phyloP scores from a whole-genome alignment of 805 yeast species.

The Peterozyma toletana region DNA sequence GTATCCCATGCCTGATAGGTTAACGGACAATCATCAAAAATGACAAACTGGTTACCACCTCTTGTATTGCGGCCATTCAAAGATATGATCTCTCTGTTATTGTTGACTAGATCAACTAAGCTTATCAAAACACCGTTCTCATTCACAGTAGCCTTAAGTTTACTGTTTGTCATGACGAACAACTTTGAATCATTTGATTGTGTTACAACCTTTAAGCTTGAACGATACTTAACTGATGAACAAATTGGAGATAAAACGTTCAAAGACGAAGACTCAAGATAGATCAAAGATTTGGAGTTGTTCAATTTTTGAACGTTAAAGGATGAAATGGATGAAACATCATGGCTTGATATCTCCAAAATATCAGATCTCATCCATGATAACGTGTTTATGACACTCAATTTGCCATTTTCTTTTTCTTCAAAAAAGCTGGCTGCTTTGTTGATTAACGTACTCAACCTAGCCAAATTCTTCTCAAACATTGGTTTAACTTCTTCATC shows the following conservation, averaged over 20 bases:
- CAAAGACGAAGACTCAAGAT: slow-evolving; percentile 10
- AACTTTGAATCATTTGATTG: slow-evolving; percentile 32
- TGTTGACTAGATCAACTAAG: slow-evolving; percentile 48
- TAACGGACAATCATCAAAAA: slow-evolving; percentile 87
- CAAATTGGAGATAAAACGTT: slow-evolving; percentile 16
- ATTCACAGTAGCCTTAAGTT: slow-evolving; percentile 47
- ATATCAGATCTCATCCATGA: slow-evolving; percentile 58
- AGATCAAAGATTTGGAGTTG: slow-evolving; percentile 1
- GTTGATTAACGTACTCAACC: slow-evolving; percentile 43
- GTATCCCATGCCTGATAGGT: slow-evolving; percentile 98
- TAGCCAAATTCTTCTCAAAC: slow-evolving; percentile 48
- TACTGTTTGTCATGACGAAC: slow-evolving; percentile 52
- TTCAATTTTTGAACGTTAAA: neutral
- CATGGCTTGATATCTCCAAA: slow-evolving; percentile 16
- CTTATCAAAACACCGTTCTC: slow-evolving; percentile 52
- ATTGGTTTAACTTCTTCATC: slow-evolving; percentile 81
- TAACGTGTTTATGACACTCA: slow-evolving; percentile 41
- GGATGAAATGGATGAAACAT: slow-evolving; percentile 4
- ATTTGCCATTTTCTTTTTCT: slow-evolving; percentile 9
- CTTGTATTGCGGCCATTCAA: slow-evolving; percentile 45
- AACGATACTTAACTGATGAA: slow-evolving; percentile 33
- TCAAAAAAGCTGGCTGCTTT: slow-evolving; percentile 41
- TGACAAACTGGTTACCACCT: slow-evolving; percentile 76
- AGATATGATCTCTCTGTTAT: slow-evolving; percentile 62
- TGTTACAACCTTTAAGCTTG: slow-evolving; percentile 16